These are phyloP conservation scores for Helianthus tuberosus DNA, from an alignment of 129 eudicot species.

Conservation along the genomic window DNA sequence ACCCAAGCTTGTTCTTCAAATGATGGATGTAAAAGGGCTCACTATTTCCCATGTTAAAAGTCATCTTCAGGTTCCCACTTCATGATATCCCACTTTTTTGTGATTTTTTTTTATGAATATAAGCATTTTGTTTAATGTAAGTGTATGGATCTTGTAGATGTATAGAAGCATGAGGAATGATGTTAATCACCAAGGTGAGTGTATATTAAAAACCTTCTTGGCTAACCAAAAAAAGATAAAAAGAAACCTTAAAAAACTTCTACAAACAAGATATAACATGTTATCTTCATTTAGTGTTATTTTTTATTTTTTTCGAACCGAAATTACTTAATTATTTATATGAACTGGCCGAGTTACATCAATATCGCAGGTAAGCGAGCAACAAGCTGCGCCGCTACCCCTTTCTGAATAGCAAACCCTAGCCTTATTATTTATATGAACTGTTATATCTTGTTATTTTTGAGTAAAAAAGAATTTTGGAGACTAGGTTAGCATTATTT, in stretches of 20 bases:
- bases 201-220: not conserved
- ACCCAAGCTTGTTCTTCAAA: slow-evolving; percentile 87
- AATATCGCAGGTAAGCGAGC: too few relatives aligned
- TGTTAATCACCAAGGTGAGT: slow-evolving; percentile 48
- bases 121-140: not conserved
- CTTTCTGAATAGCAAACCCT: too few relatives aligned
- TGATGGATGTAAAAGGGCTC: slow-evolving; percentile 96
- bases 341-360: too few relatives aligned
- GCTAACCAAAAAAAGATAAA: not conserved
- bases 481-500: slow-evolving; percentile 14
- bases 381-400: too few relatives aligned
- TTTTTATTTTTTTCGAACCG: too few relatives aligned
- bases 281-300: slow-evolving; percentile 12
- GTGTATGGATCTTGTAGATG: slow-evolving; percentile 56
- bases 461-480: slow-evolving; percentile 13
- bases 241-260: not conserved
- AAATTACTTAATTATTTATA: too few relatives aligned
- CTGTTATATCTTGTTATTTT: too few relatives aligned
- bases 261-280: not conserved
- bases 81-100: not conserved
- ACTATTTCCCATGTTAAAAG: slow-evolving; percentile 99
- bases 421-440: too few relatives aligned
- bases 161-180: slow-evolving; percentile 85
- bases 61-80: slow-evolving; percentile 74
- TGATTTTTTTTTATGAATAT: not conserved